Evolutionary conservation across 2,329 filamentous ascomycete species (phyloP).

Genomic region (Fusarium sulawesiense): DNA sequence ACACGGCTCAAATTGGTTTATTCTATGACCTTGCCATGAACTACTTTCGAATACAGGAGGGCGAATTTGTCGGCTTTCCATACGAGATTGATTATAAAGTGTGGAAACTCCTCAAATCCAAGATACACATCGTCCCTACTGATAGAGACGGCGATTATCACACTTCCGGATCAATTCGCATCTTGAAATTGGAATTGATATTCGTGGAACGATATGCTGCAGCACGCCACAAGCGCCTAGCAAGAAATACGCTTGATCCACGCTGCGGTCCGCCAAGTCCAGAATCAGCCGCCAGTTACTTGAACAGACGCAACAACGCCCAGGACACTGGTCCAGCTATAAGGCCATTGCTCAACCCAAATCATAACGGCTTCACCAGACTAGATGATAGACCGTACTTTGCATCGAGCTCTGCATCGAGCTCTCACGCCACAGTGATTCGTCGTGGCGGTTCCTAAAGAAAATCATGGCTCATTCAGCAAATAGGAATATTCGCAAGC

Average conservation of each 20-base stretch:
- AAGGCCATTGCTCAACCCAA: not conserved
- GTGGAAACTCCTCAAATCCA: not conserved
- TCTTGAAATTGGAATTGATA: not conserved
- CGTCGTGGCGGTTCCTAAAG: not conserved
- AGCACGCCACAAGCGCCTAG: not conserved
- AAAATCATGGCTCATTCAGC: not conserved
- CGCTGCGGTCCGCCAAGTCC: not conserved
- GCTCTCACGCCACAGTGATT: not conserved
- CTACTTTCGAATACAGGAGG: not conserved
- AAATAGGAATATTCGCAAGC: not conserved
- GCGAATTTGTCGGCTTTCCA: not conserved
- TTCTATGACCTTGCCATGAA: not conserved
- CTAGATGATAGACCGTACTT: not conserved
- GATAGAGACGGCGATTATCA: not conserved
- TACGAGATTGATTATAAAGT: not conserved
- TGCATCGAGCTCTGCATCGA: not conserved
- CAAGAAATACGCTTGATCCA: not conserved
- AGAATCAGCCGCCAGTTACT: not conserved
- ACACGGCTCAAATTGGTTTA: not conserved
- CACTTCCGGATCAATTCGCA: not conserved
- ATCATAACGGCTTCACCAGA: not conserved
- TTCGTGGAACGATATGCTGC: not conserved
- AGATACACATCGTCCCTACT: not conserved
- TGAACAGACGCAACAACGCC: not conserved
- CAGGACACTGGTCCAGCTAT: not conserved